Evolutionary conservation across 495 filamentous ascomycete genomes (phyloP), one percentile per base, ranked within the genome.

Genomic region (Daldinia loculata): DNA sequence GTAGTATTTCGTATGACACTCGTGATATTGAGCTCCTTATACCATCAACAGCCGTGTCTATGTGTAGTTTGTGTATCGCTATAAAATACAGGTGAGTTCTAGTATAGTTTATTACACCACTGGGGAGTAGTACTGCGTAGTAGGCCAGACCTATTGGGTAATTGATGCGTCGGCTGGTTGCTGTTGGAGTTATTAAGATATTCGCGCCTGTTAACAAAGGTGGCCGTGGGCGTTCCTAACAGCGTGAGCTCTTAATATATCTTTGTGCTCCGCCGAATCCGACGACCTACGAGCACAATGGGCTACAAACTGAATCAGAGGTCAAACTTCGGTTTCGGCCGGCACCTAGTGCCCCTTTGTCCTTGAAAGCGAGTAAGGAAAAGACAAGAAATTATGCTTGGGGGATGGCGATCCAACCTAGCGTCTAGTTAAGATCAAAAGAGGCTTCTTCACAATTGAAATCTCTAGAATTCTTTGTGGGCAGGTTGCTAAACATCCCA

Each of bases 221-320:
- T 48, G 26, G 36, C 17, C 17, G 24, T 51, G 36, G 1, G 12
- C 8, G 17, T 34, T 5, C 29, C 12, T 6, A 69, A 26, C 14
- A 64, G 2, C 32, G 43, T 4, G 15, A 19, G 15, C 7, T 50
- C 4, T 6, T 15, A 17, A 43, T 17, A n/a, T 4, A 14, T 30
- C 69, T 71, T 71, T 71, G 63, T 71, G 6, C 41, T 48, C 52
- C 27, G 58, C 69, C 63, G 69, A 71, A 71, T 71, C 69, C 69
- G 69, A 71, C 9, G 27, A 26, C 22, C 8, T 24, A 45, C 19
- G 6, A 12, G 36, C 39, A 36, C 52, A 69, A 63, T 66, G 39
- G 45, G 26, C 8, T 11, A 69, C 57, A 63, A 53, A 6, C 45
- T 24, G 22, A 27, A 15, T 24, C 22, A 12, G 22, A 56, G 27